Conservation (phyloP, 2,329 filamentous ascomycete species). For the Zymoseptoria tritici region DNA sequence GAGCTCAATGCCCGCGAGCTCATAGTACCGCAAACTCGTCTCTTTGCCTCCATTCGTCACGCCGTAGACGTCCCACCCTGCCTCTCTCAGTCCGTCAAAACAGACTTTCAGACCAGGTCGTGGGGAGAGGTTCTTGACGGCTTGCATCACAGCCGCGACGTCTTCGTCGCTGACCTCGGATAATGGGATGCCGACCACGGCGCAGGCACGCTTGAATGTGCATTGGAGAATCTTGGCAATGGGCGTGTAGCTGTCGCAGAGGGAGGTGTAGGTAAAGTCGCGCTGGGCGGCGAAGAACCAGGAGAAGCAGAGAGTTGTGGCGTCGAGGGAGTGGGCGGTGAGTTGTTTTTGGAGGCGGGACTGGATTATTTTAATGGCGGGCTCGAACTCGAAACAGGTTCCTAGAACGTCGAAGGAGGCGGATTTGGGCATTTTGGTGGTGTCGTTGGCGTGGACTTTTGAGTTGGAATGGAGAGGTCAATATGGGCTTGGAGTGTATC, state of each 20-base stretch:
- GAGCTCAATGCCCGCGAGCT: slow-evolving; percentile 21
- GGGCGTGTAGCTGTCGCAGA: slow-evolving; percentile 22
- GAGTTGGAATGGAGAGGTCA: background rate
- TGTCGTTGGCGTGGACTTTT: background rate
- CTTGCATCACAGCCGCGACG: slow-evolving; percentile 22
- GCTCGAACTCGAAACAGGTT: slow-evolving; percentile 26
- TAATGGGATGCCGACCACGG: slow-evolving; percentile 19
- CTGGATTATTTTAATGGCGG: slow-evolving; percentile 18
- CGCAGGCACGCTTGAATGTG: slow-evolving; percentile 23
- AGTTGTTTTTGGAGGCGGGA: slow-evolving; percentile 17
- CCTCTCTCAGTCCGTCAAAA: slow-evolving; percentile 22
- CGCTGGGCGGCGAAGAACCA: slow-evolving; percentile 28
- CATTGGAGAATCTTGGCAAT: slow-evolving; percentile 22
- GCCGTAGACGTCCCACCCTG: slow-evolving; percentile 25
- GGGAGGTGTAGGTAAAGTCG: slow-evolving; percentile 26
- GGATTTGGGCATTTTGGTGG: slow-evolving; percentile 17
- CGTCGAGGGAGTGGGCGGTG: slow-evolving; percentile 8
- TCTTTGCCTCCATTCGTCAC: slow-evolving; percentile 26
- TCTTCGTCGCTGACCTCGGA: slow-evolving; percentile 19
- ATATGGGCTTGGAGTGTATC: background rate
- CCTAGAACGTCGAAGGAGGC: slow-evolving; percentile 27
- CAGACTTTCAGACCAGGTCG: slow-evolving; percentile 22
- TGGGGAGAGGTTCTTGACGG: slow-evolving; percentile 15
- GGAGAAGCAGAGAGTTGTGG: slow-evolving; percentile 24
- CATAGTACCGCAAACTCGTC: slow-evolving; percentile 25